Base-by-base conservation (phyloP, 345 rosid species). In the Lenwebbia sp. region DNA sequence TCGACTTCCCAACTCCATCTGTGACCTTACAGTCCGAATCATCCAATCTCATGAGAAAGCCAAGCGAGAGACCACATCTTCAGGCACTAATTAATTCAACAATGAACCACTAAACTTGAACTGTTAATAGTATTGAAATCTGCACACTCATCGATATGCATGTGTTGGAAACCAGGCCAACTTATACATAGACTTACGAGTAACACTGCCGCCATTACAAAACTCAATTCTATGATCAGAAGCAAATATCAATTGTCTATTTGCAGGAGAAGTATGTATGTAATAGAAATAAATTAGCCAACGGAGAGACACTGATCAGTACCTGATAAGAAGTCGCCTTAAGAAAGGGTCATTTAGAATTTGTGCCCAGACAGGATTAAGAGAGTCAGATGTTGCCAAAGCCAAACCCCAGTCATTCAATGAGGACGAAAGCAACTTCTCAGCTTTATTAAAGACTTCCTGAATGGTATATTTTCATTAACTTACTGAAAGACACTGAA, bases 351-450 rank as follows among this genome's bases (percentile, higher is more conserved):
- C 99, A 86, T 91, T 91, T 76, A 97, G 90, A 87, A 92, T 90
- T 89, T 97, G 98, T 15, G 92, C 95, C 99, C 99, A 97, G 86
- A 97, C 99, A 6, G 92, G 96, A 89, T 96, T 94, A 65, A 97
- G 94, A 60, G 89, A 87, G 62, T 96, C 96, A 78, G 96, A 92
- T 55, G 92, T 84, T 56, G 96, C 96, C 90, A 96, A 90, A 49
- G 92, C 88, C 81, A 90, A 91, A 87, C 98, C 98, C 98, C 96
- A 97, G 52, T 94, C 97, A 88, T 93, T 92, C 89, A 95, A 85
- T 41, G 91, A 92, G 75, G 96, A 93, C 49, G 95, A 89, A 86
- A 97, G 95, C 83, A 92, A 89, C 90, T 88, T 92, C 90, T 97
- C 98, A 28, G 95, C 99, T 85, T 90, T 92, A 84, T 84, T 85